phyloP scores from a whole-genome alignment of 805 yeast genomes.

The Pichia paraexigua region DNA sequence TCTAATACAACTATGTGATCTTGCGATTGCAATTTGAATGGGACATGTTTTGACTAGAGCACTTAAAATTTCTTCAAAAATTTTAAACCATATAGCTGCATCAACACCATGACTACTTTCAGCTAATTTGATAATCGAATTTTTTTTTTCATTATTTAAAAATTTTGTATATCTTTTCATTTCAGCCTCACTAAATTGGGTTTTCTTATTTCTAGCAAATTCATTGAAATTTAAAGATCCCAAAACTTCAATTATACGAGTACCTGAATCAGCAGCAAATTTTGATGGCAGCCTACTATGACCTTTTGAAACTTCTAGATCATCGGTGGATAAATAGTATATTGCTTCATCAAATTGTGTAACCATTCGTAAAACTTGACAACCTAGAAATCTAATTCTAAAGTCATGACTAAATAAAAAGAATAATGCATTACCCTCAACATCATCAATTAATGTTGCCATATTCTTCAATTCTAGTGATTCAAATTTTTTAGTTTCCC shows the following conservation, averaged over 20 bases:
- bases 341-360: conserved; percentile 86
- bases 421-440: conserved; percentile 91
- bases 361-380: conserved; percentile 64
- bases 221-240: conserved; percentile 63
- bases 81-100: conserved; percentile 91
- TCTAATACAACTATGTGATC: conserved; percentile 84
- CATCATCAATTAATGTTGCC: conserved; percentile 83
- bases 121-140: conserved; percentile 67
- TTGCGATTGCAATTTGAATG: conserved; percentile 84
- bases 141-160: conserved; percentile 47
- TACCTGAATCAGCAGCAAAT: conserved; percentile 72
- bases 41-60: conserved; percentile 77
- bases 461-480: conserved; percentile 71
- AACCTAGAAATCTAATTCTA: conserved; percentile 63
- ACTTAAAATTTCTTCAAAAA: conserved; percentile 68
- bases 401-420: conserved; percentile 86
- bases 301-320: conserved; percentile 15
- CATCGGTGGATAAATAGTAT: conserved; percentile 34
- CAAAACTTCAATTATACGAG: conserved; percentile 67
- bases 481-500: conserved; percentile 41
- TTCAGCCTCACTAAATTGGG: conserved; percentile 66
- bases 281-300: conserved; percentile 58
- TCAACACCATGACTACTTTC: conserved; percentile 94
- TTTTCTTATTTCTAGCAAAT: conserved; percentile 44
- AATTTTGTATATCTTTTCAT: conserved; percentile 60